A percentile compares a stretch with the other conserved stretches of the same genome.
Evolutionary conservation across 352 stramenopile genomes (phyloP).

Genomic region (Salisapilia sapeloensis): DNA sequence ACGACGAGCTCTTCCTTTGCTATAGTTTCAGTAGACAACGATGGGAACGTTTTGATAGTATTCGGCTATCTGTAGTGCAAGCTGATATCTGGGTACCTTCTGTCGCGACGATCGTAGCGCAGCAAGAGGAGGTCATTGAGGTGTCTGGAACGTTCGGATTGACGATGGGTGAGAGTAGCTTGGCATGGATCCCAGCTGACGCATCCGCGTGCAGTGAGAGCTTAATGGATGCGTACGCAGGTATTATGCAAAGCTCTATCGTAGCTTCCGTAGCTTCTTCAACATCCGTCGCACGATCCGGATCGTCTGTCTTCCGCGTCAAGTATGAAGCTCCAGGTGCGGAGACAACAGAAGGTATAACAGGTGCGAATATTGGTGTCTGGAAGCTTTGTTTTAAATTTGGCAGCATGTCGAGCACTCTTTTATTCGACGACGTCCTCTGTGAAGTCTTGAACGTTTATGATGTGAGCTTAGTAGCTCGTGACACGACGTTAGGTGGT

Average conservation of each 20-base stretch:
- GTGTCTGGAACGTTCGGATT: slow-evolving; percentile 44
- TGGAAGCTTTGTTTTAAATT: slow-evolving; percentile 68
- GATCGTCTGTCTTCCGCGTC: slow-evolving; percentile 12
- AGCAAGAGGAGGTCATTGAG: slow-evolving; percentile 13
- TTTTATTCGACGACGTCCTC: slow-evolving; percentile 49
- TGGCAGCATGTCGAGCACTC: slow-evolving; percentile 18
- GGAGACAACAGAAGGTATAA: too few species aligned
- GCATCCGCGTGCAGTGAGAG: slow-evolving; percentile 15
- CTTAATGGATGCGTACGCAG: slow-evolving; percentile 9
- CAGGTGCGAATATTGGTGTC: slow-evolving; percentile 6
- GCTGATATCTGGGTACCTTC: slow-evolving; percentile 35
- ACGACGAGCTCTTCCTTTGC: slow-evolving; percentile 22
- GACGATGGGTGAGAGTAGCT: slow-evolving; percentile 27
- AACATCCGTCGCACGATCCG: slow-evolving; percentile 13
- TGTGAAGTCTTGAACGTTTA: slow-evolving; percentile 38
- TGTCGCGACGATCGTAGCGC: slow-evolving; percentile 26
- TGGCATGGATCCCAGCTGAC: slow-evolving; percentile 40
- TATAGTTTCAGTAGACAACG: slow-evolving; percentile 49
- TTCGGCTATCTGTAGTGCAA: slow-evolving; percentile 15
- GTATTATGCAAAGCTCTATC: slow-evolving; percentile 23
- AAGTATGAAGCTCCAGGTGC: slow-evolving; percentile 16
- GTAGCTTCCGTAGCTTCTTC: slow-evolving; percentile 8
- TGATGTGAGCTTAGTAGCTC: slow-evolving; percentile 13
- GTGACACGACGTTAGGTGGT: slow-evolving; percentile 11
- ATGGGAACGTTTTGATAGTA: slow-evolving; percentile 20